These are phyloP conservation scores for Forsythia viridissima DNA, from an alignment of 257 asterid genomes.

Conservation along the genomic window DNA sequence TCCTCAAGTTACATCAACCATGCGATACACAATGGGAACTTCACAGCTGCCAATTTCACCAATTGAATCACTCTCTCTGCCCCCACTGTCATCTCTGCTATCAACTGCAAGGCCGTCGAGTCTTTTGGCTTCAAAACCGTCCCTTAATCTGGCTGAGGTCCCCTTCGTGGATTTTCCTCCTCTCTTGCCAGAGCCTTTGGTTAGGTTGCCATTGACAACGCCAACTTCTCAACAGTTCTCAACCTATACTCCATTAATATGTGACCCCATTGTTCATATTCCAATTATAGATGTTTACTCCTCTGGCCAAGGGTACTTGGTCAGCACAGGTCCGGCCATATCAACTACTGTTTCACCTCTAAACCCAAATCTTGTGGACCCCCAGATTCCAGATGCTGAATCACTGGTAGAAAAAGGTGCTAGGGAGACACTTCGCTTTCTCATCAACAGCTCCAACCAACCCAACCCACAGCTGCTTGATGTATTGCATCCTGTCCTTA, in stretches of 20 bases:
- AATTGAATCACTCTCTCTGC: conserved; percentile 51
- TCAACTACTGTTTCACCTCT: conserved; percentile 59
- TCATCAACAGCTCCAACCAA: conserved; percentile 70
- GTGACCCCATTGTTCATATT: conserved; percentile 88
- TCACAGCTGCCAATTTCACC: conserved; percentile 45
- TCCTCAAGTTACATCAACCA: conserved; percentile 63
- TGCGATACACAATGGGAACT: conserved; percentile 44
- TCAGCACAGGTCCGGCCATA: conserved; percentile 70
- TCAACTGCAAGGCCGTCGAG: conserved; percentile 50
- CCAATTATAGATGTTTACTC: conserved; percentile 86
- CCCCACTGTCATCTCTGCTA: conserved; percentile 58
- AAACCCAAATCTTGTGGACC: conserved; percentile 47
- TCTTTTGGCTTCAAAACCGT: conserved; percentile 43
- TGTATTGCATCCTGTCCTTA: conserved; percentile 53
- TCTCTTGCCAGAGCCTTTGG: conserved; percentile 51
- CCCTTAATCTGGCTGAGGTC: conserved; percentile 47
- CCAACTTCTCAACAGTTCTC: conserved; percentile 75
- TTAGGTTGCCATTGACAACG: conserved; percentile 40
- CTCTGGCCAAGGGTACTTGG: conserved; percentile 91
- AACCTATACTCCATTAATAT: conserved; percentile 75
- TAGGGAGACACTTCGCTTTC: conserved; percentile 89
- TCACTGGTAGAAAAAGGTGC: conserved; percentile 74
- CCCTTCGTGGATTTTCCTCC: conserved; percentile 62
- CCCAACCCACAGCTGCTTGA: conserved; percentile 50
- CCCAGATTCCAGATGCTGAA: conserved; percentile 58